These are phyloP conservation scores for Dactylellina drechsleri DNA, from an alignment of 2,329 filamentous ascomycete genomes.

Conservation along the genomic window DNA sequence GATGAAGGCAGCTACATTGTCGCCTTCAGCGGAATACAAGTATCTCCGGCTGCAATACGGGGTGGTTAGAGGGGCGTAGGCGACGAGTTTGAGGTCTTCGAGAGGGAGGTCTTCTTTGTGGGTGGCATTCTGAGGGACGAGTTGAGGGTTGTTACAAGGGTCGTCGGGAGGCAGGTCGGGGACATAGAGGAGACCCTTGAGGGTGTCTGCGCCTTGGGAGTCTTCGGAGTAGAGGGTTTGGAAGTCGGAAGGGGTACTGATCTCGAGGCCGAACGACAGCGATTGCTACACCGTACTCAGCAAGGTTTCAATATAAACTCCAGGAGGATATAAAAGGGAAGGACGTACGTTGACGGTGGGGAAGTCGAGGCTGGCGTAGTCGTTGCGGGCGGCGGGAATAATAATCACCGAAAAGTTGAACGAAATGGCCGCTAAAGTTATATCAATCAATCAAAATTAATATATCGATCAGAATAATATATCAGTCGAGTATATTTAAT, in stretches of 20 bases:
- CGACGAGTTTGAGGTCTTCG: conserved; percentile 78
- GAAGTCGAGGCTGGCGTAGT: conserved; percentile 42
- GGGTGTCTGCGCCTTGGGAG: conserved; percentile 32
- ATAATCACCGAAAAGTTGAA: conserved; percentile 54
- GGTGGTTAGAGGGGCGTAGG: conserved; percentile 86
- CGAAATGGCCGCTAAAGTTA: conserved; percentile 29
- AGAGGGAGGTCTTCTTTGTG: conserved; percentile 74
- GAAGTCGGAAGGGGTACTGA: conserved; percentile 46
- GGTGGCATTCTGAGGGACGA: conserved; percentile 80
- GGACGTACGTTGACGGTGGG: conserved; percentile 49
- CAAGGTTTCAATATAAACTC: not conserved
- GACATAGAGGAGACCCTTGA: conserved; percentile 80
- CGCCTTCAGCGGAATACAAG: conserved; percentile 70
- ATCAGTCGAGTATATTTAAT: not conserved
- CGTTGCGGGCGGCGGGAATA: conserved; percentile 29
- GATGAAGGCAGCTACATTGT: conserved; percentile 72
- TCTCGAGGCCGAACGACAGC: conserved; percentile 50
- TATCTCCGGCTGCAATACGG: conserved; percentile 78
- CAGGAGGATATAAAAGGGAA: not conserved
- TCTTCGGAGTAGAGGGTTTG: conserved; percentile 51
- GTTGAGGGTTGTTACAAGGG: conserved; percentile 72
- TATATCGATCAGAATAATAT: no score
- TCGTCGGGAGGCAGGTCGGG: conserved; percentile 72
- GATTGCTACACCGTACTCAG: conserved; percentile 36
- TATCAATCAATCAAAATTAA: no score